Base-by-base conservation (phyloP, 2,329 filamentous ascomycete genomes). In the Botryotinia convoluta region DNA sequence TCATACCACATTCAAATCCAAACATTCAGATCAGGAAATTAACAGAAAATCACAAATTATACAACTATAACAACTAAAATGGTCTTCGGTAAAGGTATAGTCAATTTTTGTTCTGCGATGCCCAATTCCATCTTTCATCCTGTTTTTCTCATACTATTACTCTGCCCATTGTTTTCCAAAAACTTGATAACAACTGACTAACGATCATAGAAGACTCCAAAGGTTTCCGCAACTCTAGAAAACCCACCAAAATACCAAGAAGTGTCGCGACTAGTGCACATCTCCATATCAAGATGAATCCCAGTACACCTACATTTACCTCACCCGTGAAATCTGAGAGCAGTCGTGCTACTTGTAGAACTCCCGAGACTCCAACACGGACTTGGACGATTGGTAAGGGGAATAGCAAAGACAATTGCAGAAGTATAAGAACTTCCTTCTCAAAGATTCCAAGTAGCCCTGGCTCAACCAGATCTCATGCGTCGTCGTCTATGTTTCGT, bases 131-230 rank as follows among this genome's bases (percentile, higher is more conserved):
- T 51, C 26, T n/a, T 51, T 5, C 26, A n/a, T 51, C 26, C 37
- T 18, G 0, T 1, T 37, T 1, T 26, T 5, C 1, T 2, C 8
- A 18, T 18, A 18, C 14, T 29, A 29, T 4, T 5, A 18, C 26
- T 37, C 5, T n/a, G 14, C 5, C 3, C 18, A 22, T 32, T 7
- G 12, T 35, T 12, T 12, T 18, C 4, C 35, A 20, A 12, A 3
- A 37, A 4, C 5, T n/a, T 29, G 8, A 26, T 7, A 22, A 18
- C 2, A 37, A 20, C 7, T 37, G n/a, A 37, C 44, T 39, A 39
- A 67, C 1, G 3, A 35, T 3, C 6, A 51, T 29, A 51, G 6
- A 10, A 67, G 45, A 67, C 16, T 67, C 45, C 14, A 54, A 67
- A 22, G 2, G 5, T 1, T 67, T 29, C 26, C 22, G 1, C 0